phyloP scores from a whole-genome alignment of 768 basidiomycete species.

The Boletus vermiculosoides region DNA sequence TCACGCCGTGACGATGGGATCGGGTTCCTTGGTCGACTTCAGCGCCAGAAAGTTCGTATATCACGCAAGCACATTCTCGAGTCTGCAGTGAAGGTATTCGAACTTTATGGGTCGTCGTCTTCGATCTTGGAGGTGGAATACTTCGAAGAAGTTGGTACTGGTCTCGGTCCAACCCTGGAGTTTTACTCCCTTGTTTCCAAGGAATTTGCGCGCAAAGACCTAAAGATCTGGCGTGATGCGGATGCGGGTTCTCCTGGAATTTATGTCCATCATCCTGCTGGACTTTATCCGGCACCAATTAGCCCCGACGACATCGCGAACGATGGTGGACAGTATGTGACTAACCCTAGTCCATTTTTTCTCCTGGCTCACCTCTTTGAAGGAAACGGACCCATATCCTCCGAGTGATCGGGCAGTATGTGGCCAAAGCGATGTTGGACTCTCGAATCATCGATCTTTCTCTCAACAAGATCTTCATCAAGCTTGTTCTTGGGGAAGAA shows the following conservation, averaged over 20 bases:
- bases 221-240: conserved; percentile 91
- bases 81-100: conserved; percentile 94
- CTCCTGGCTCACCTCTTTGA: conserved; percentile 6
- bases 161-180: conserved; percentile 94
- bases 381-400: conserved; percentile 87
- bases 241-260: conserved; percentile 58
- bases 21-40: conserved; percentile 87
- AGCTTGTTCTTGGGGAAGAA: conserved; percentile 82
- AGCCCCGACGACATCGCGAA: conserved; percentile 63
- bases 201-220: conserved; percentile 86
- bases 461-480: conserved; percentile 94
- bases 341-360: background rate
- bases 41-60: conserved; percentile 95
- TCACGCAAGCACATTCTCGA: conserved; percentile 93
- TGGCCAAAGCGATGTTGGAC: conserved; percentile 95
- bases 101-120: conserved; percentile 91
- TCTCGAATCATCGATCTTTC: conserved; percentile 96
- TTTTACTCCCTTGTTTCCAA: conserved; percentile 97
- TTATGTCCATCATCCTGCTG: conserved; percentile 82
- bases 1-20: conserved; percentile 88
- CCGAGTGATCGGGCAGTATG: conserved; percentile 90
- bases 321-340: conserved; percentile 72
- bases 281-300: conserved; percentile 87
- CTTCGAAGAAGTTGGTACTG: conserved; percentile 98
- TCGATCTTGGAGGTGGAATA: conserved; percentile 97